These are phyloP conservation scores for Metschnikowia gelsemii DNA, from an alignment of 805 yeast genomes.

Conservation along the genomic window DNA sequence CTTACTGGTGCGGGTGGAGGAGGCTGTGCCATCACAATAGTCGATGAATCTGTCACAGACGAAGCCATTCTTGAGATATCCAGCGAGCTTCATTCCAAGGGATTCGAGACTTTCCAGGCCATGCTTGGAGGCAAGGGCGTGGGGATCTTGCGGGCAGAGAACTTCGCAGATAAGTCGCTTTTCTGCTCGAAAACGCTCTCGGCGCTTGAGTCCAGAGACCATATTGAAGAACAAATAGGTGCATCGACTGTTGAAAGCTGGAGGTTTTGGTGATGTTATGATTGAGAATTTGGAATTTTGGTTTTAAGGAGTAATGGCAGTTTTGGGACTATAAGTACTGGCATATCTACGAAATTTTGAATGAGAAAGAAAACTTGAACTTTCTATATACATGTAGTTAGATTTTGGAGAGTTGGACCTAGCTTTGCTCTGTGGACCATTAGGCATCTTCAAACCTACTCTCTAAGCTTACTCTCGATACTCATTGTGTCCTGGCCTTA, in stretches of 20 bases:
- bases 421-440: too few relatives aligned
- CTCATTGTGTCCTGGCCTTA: too few relatives aligned
- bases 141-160: constrained; percentile 43
- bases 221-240: constrained; percentile 50
- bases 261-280: constrained; percentile 64
- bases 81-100: constrained; percentile 39
- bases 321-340: too few relatives aligned
- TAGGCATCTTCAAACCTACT: too few relatives aligned
- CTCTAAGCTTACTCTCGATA: too few relatives aligned
- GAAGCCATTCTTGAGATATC: constrained; percentile 37
- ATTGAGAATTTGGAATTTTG: too few relatives aligned
- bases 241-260: constrained; percentile 45
- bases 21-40: constrained; percentile 91
- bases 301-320: too few relatives aligned
- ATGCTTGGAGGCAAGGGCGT: constrained; percentile 89
- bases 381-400: too few relatives aligned
- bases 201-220: constrained; percentile 40
- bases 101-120: constrained; percentile 76
- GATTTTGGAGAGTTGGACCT: too few relatives aligned
- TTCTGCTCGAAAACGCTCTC: constrained; percentile 39
- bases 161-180: constrained; percentile 13
- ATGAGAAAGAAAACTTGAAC: too few relatives aligned
- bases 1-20: constrained; percentile 99
- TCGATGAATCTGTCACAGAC: constrained; percentile 46
- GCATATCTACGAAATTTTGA: too few relatives aligned